Evolutionary conservation across 768 basidiomycete genomes (phyloP), one percentile per base, ranked within the genome.

Genomic region (Lactarius akahatsu): DNA sequence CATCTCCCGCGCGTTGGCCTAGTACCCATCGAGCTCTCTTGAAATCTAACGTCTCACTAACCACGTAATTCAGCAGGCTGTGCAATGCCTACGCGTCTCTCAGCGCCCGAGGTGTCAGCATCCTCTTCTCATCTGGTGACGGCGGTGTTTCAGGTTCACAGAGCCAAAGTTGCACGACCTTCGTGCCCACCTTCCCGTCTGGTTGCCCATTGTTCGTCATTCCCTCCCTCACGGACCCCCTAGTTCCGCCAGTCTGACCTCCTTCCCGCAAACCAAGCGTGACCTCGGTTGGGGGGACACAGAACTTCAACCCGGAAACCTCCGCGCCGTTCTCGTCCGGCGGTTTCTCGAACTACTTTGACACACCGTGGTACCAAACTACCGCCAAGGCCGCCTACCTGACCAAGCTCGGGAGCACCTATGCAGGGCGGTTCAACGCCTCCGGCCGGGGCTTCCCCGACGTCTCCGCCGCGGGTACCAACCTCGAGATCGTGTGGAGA

Each of bases 371-470:
- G 26, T 84, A 79, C 71, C 83, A 83, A 72, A 65, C 74, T 28
- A 57, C 70, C 30, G 79, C 76, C 1, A 80, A 82, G 4, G 64
- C 57, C 0, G 60, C 66, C 0, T 84, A 79, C 75, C 73, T 85
- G 23, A 63, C 71, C 26, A 68, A 69, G 30, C 71, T 79, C 59
- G 76, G 74, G 45, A 60, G 54, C 59, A 72, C 71, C 10, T 70
- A 75, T 66, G 34, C 57, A 0, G 78, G 79, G 41, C 67, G 69
- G 41, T 79, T 76, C 69, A 75, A 73, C 68, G 45, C 59, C 28
- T 74, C 65, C 70, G 81, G 80, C 43, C 81, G 82, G 56, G 81
- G 71, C 1, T 84, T 77, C 75, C 83, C 84, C 18, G 82, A 84
- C 73, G 73, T 84, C 47, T 72, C 81, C 13, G 81, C 83, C 8